Conservation (phyloP, 805 yeast genomes). For the Starmerella khaoyaiensis region DNA sequence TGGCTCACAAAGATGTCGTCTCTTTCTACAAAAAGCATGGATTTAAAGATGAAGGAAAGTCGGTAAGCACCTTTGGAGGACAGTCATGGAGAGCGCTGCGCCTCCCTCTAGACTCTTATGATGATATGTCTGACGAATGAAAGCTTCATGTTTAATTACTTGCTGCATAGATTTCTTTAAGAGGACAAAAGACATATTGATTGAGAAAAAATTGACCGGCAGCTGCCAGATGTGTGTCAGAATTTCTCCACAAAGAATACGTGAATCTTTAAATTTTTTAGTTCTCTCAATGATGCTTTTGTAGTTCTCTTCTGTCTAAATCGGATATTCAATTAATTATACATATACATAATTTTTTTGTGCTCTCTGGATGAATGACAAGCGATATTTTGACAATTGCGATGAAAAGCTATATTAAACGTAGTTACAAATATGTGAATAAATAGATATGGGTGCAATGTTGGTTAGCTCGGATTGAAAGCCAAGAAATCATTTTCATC, state of each 20-base stretch:
- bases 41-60: constrained; percentile 55
- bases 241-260: too few relatives aligned
- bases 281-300: too few relatives aligned
- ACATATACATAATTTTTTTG: too few relatives aligned
- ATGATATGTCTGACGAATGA: constrained; percentile 15
- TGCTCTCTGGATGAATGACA: background rate
- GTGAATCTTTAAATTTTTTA: too few relatives aligned
- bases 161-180: too few relatives aligned
- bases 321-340: too few relatives aligned
- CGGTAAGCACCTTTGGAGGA: constrained; percentile 46
- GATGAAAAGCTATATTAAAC: too few relatives aligned
- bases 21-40: constrained; percentile 77
- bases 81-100: constrained; percentile 37
- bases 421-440: background rate
- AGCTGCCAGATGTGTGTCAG: too few relatives aligned
- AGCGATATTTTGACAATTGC: background rate
- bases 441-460: background rate
- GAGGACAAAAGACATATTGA: too few relatives aligned
- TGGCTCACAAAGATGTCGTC: constrained; percentile 55
- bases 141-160: too few relatives aligned
- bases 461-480: constrained; percentile 21
- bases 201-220: too few relatives aligned
- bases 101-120: constrained; percentile 22
- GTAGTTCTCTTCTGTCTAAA: too few relatives aligned
- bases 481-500: constrained; percentile 21